Conservation (phyloP, 2,329 filamentous ascomycete species). For the Harringtonia aguacate region DNA sequence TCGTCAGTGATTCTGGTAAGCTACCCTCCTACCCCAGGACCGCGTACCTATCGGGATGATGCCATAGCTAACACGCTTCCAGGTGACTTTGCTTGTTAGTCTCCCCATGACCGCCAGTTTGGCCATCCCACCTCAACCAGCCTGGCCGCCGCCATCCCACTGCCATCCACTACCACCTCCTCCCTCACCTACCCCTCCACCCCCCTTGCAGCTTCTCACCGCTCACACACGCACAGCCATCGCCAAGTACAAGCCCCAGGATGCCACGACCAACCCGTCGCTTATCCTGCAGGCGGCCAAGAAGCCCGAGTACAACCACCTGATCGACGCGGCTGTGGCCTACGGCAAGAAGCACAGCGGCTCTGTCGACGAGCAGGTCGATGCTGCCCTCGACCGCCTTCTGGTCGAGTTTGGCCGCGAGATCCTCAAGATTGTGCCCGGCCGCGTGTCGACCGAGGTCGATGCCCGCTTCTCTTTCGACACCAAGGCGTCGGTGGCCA, state of each 20-base stretch:
- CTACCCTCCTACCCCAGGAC: constrained; percentile 1
- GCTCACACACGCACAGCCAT: constrained; percentile 64
- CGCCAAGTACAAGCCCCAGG: constrained; percentile 99
- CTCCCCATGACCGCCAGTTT: constrained; percentile 3
- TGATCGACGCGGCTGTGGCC: constrained; percentile 76
- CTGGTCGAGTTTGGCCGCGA: constrained; percentile 97
- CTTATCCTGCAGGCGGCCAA: constrained; percentile 97
- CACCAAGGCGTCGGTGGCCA: constrained; percentile 81
- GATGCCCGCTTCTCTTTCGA: constrained; percentile 95
- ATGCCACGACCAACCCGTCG: constrained; percentile 99
- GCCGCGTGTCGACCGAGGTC: constrained; percentile 98
- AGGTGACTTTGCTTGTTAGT: constrained; percentile 73
- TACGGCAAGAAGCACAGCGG: constrained; percentile 72
- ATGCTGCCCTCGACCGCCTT: constrained; percentile 82
- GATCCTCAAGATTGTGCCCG: constrained; percentile 93
- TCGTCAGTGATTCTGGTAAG: constrained; percentile 94
- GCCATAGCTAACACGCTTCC: constrained; percentile 6
- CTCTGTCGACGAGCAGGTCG: constrained; percentile 70
- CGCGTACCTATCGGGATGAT: background rate
- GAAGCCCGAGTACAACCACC: constrained; percentile 88
- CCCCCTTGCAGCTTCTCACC: too few species aligned
- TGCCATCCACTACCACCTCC: constrained; percentile 2
- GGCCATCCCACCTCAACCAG: too few species aligned
- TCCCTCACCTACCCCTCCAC: constrained; percentile 1
- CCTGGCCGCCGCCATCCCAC: too few species aligned